Evolutionary conservation across 345 rosid species (phyloP), one percentile per base, ranked within the genome.

Genomic region (Moringa oleifera): DNA sequence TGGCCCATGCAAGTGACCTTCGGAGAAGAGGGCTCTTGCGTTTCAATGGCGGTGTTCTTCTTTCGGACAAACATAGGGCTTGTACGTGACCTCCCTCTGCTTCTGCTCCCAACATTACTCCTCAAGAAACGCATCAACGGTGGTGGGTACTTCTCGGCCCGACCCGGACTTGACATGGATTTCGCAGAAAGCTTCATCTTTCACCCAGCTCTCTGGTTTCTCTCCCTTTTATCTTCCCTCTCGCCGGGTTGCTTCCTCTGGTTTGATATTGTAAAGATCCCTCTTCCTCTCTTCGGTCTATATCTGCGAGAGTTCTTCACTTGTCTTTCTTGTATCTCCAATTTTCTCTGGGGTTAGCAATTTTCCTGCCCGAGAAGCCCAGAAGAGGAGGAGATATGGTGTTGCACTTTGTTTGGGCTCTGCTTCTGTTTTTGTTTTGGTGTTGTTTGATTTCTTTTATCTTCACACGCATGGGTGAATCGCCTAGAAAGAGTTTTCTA

Each of bases 1-100:
- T 92, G 97, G 21, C 98, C 98, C 88, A 92, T 87, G 96, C 98
- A 92, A 28, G 98, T 89, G 37, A 92, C 98, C 68, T 85, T 87
- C 0, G 98, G 98, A 12, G 98, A 92, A 46, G 95, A 67, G 18
- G 98, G 98, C 55, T 92, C 98, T 59, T 84, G 96, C 5, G 89
- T 83, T 75, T 87, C 90, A 56, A 73, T 69, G 71, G 80, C 68
- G 4, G 79, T 23, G 67, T 65, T 82, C 71, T 71, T 83, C 77
- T 80, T 85, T 20, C 87, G 79, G 19, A 85, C 73, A 70, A 92
- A 92, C 79, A 92, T 73, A 19, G 97, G 96, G 54, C 96, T 92
- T n/a, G 91, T 74, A 53, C 93, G 86, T 23, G 93, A 81, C 77
- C 85, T 72, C 17, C 98, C 87, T 65, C 84, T 81, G 75, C 95